Evolutionary conservation across 2,329 filamentous ascomycete species (phyloP), one percentile per base, ranked within the genome.

Genomic region (Neospermospora avenae): DNA sequence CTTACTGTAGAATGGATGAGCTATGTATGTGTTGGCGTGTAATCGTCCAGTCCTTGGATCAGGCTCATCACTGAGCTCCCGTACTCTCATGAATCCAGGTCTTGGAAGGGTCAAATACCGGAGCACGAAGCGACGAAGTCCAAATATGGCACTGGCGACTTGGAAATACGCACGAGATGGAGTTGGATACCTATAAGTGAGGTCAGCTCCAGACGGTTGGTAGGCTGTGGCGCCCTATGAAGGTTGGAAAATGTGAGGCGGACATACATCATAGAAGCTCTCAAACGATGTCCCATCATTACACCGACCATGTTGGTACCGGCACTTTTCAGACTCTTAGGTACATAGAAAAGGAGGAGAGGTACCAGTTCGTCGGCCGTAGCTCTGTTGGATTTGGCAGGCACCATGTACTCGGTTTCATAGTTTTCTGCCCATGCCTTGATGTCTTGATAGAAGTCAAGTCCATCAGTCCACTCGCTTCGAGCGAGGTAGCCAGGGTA

Each of bases 261-360:
- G 8, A 70, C 80, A 71, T 74, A 87, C 84, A 83, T 74, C 78
- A 91, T 90, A 0, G 87, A 84, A 53, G 78, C 79, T 16, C 88
- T 78, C 51, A 90, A 74, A 13, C 83, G 79, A 24, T 85, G 81
- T 24, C 85, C 86, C 81, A 91, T 83, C 55, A 90, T 73, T 10
- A 83, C 81, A 35, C 79, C 77, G 7, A 87, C 76, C 28, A 81
- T 74, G 51, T 84, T 76, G 28, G 77, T 70, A 1, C 76, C 82
- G 4, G 82, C 70, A 0, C 78, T 75, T 44, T 81, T 75, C 18
- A 80, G 63, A 16, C 75, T 69, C 57, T 60, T 68, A 0, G 87
- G 78, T 59, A 84, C 77, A 46, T 77, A 76, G 60, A 80, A 84
- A 28, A 88, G 70, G 28, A 91, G 73, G 58, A 91, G 75, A 0